Evolutionary conservation across 1,284 basidiomycete species (phyloP), one percentile per base, ranked within the genome.

Genomic region (Marasmius sp.): DNA sequence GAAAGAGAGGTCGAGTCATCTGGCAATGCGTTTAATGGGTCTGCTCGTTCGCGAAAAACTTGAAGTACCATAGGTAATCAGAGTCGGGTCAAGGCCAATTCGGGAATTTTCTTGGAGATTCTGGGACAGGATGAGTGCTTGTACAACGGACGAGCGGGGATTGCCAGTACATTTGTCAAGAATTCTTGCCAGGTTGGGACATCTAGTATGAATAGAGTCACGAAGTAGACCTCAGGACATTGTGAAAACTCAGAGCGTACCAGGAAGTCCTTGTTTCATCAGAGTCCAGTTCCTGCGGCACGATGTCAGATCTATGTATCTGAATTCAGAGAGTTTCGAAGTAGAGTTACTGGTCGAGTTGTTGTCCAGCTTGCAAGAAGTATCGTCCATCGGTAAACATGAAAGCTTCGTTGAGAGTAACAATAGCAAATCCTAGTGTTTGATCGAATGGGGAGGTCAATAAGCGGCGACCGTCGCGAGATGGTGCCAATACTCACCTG

Each of bases 341-440:
- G 49, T 1, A 39, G 45, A 74, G 84, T 75, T 71, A 93, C 85
- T 82, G 70, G 70, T 97, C 94, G 54, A 99, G 80, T 77, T 99
- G 92, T 69, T 96, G 87, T 62, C 84, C 87, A 0, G 96, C 97
- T 76, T 98, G 97, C 12, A 97, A 78, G 71, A 92, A 97, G 75
- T 98, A 99, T 50, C 97, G 81, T 1, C 96, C 96, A 77, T 98
- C 96, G 1, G 95, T 97, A 74, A 95, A 96, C 53, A 95, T 79
- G 64, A 82, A 88, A 0, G 93, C 94, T 34, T 86, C 80, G 34
- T 87, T 80, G 55, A 79, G 74, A 0, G 94, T 95, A 20, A 98
- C 81, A 53, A 97, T 77, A 14, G 93, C 97, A 68, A 85, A 91
- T 64, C 93, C 92, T 92, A 65, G 34, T 54, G 10, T 37, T 52